Percentiles rank a stretch among this genome's conserved stretches.
phyloP scores from a whole-genome alignment of 768 basidiomycete species.

The Suillus subluteus region DNA sequence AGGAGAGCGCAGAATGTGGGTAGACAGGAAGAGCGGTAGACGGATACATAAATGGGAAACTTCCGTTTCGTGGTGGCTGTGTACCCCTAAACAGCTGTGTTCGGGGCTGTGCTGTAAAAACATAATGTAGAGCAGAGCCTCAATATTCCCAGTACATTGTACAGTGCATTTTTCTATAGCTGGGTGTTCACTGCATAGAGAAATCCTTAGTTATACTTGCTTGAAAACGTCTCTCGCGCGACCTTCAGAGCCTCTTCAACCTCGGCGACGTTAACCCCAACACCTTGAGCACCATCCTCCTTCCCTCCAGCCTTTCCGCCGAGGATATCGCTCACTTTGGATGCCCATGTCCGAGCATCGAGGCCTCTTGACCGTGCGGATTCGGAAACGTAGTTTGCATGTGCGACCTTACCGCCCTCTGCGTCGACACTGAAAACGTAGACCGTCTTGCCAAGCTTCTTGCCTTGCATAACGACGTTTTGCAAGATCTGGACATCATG shows the following conservation, averaged over 20 bases:
- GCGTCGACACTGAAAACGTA: conserved; percentile 86
- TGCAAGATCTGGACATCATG: conserved; percentile 64
- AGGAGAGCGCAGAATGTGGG: not conserved
- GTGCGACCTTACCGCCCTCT: conserved; percentile 75
- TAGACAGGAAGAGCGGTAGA: not conserved
- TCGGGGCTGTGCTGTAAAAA: conserved; percentile 4
- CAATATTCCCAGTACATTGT: not conserved
- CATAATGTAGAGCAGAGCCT: not conserved
- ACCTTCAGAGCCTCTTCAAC: conserved; percentile 67
- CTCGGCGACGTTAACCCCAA: conserved; percentile 68
- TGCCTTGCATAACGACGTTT: conserved; percentile 74
- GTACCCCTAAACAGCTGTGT: conserved; percentile 6
- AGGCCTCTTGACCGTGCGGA: conserved; percentile 63
- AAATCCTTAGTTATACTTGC: conserved; percentile 19
- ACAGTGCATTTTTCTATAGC: too few relatives aligned
- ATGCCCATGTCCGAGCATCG: conserved; percentile 90
- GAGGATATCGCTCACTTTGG: conserved; percentile 72
- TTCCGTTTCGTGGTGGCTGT: not conserved
- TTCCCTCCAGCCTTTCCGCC: conserved; percentile 99
- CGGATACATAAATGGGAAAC: conserved; percentile 1
- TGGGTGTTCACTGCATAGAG: not conserved
- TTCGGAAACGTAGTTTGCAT: conserved; percentile 82
- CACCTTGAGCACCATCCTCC: conserved; percentile 89
- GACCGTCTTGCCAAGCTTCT: conserved; percentile 78
- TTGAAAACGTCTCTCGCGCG: conserved; percentile 49